Evolutionary conservation across 371 early-diverging fungal genomes (phyloP), one percentile per base, ranked within the genome.

Genomic region (Apophysomyces trapeziformis): DNA sequence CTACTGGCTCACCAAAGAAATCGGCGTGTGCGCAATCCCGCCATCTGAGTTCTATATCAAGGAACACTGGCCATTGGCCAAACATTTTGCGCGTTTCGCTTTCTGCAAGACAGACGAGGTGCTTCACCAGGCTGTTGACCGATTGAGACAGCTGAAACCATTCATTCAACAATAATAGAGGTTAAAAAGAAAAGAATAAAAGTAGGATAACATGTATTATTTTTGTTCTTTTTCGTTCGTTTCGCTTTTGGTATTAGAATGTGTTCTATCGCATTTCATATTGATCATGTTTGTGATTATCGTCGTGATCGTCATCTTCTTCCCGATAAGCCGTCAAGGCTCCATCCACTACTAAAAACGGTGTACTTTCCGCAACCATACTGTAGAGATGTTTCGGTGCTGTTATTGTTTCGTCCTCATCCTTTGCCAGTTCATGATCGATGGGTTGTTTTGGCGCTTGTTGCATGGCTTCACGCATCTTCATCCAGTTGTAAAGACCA

Each of bases 31-130:
- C 8, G 91, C 94, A 36, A 98, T 98, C 69, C 98, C 98, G 39
- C 93, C 95, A 2, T 87, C 92, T 38, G 93, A 95, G 74, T 98
- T 98, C 68, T 96, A 96, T 72, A 87, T 85, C 41, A 82, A 81
- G 58, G 88, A 86, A 7, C 89, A 94, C 68, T 86, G 85, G 71
- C 70, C 75, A 8, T 69, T 94, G 47, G 95, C 94, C 4, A 86
- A 88, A 39, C 73, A 93, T 66, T 91, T 87, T 71, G 92, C 92
- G 14, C 85, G 98, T 43, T 95, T 98, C 72, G 95, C 95, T 38
- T 98, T 95, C 74, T 96, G 97, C 82, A 98, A 98, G 78, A 92
- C 92, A 2, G 90, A 91, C 60, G 93, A 95, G 57, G 90, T 90
- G 9, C 71, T 98, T 32, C 87, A 93, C 6, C 87, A 87, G 35